Percentiles rank a stretch among this genome's conserved stretches.
Conservation (phyloP, 2,329 filamentous ascomycete species). For the Trichoderma endophyticum region DNA sequence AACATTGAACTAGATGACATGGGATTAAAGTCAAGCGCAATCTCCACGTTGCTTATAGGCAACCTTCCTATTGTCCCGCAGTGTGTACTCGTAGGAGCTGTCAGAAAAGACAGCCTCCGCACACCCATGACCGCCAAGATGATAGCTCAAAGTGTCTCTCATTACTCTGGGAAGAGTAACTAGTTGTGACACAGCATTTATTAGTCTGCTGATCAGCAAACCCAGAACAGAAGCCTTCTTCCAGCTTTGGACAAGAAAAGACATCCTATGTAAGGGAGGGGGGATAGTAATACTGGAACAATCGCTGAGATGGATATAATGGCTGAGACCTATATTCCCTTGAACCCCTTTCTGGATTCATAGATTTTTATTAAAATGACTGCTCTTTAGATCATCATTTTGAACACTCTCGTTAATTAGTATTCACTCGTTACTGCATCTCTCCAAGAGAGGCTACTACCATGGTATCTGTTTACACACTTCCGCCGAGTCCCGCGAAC, state of each 20-base stretch:
- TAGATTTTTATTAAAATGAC: background rate
- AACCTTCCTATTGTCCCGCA: background rate
- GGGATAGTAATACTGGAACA: background rate
- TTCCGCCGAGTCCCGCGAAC: conserved; percentile 26
- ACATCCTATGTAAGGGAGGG: background rate
- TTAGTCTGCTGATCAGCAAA: background rate
- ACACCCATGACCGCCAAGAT: background rate
- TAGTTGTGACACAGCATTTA: background rate
- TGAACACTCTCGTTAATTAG: background rate
- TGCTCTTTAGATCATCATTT: background rate
- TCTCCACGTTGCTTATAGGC: background rate
- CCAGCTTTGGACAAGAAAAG: background rate
- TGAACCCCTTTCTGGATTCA: background rate
- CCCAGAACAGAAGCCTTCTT: background rate
- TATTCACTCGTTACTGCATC: background rate
- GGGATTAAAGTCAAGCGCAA: background rate
- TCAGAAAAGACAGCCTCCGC: background rate
- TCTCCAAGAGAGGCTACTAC: background rate
- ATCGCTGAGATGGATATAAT: background rate
- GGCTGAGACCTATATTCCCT: background rate
- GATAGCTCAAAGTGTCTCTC: conserved; percentile 1
- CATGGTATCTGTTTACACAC: conserved; percentile 30
- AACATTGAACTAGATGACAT: background rate
- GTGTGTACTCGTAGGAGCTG: background rate
- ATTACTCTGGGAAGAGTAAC: background rate